phyloP scores from a whole-genome alignment of 768 basidiomycete species.

The Lepiota venenata region DNA sequence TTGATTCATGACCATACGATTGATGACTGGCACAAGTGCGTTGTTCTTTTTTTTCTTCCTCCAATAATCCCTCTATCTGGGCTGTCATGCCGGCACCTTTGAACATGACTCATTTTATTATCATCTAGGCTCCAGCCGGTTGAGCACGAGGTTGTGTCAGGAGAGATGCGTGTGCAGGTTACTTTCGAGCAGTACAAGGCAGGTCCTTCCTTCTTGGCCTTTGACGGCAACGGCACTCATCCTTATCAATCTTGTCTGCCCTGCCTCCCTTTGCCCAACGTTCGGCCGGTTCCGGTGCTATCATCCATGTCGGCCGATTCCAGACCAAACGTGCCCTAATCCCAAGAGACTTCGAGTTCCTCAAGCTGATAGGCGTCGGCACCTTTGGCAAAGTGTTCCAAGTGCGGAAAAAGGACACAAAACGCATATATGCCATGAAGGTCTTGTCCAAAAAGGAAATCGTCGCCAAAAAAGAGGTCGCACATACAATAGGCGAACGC shows the following conservation, averaged over 20 bases:
- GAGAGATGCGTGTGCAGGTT: constrained; percentile 93
- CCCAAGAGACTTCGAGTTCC: constrained; percentile 97
- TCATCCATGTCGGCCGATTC: constrained; percentile 15
- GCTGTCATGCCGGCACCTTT: constrained; percentile 9
- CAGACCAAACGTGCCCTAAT: constrained; percentile 84
- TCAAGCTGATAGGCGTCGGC: constrained; percentile 97
- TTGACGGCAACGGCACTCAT: constrained; percentile 1
- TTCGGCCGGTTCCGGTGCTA: constrained; percentile 2
- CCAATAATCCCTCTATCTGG: constrained; percentile 12
- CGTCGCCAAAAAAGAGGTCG: constrained; percentile 98
- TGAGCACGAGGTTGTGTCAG: constrained; percentile 81
- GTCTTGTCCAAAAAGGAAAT: constrained; percentile 99
- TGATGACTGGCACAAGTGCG: constrained; percentile 97
- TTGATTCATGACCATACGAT: constrained; percentile 92
- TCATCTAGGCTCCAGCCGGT: constrained; percentile 61
- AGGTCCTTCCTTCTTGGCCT: constrained; percentile 24
- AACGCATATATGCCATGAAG: constrained; percentile 99
- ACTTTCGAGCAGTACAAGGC: constrained; percentile 93
- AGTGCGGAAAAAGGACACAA: constrained; percentile 96
- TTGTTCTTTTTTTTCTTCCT: constrained; percentile 19
- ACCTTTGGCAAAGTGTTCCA: constrained; percentile 99
- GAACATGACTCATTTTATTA: constrained; percentile 7
- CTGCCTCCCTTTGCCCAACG: not conserved
- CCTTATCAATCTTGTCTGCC: constrained; percentile 1
- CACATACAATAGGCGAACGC: constrained; percentile 98